Percentiles rank a stretch among this genome's conserved stretches.
phyloP scores from a whole-genome alignment of 129 eudicot species.

The Ambrosia trifida region DNA sequence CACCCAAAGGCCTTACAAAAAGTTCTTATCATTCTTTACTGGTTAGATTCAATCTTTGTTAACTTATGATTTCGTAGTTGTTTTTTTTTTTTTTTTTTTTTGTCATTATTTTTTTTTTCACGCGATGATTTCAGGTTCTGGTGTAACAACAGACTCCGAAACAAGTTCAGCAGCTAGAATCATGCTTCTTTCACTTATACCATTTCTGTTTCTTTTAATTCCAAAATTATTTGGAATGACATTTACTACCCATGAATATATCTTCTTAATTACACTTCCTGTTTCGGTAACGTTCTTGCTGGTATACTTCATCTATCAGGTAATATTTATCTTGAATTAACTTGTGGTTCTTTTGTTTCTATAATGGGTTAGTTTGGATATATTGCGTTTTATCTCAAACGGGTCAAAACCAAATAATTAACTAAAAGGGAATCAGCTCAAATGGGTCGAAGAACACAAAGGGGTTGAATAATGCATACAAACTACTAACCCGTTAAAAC shows the following conservation, averaged over 20 bases:
- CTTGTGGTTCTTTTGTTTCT: too few relatives aligned
- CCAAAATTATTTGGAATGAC: slow-evolving; percentile 46
- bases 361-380: background rate
- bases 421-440: background rate
- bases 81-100: background rate
- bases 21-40: slow-evolving; percentile 26
- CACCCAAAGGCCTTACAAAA: slow-evolving; percentile 28
- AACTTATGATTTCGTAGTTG: background rate
- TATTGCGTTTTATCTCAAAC: slow-evolving; percentile 1
- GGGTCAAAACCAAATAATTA: background rate
- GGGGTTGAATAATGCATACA: slow-evolving; percentile 1
- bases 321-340: slow-evolving; percentile 16
- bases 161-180: slow-evolving; percentile 60
- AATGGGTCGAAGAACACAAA: background rate
- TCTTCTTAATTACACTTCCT: slow-evolving; percentile 47
- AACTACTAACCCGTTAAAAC: background rate
- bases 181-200: slow-evolving; percentile 68
- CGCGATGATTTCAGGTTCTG: slow-evolving; percentile 43
- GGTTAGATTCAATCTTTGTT: slow-evolving; percentile 36
- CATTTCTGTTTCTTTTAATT: slow-evolving; percentile 56
- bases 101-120: background rate
- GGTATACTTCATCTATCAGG: slow-evolving; percentile 78
- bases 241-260: slow-evolving; percentile 32
- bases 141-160: slow-evolving; percentile 58
- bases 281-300: slow-evolving; percentile 49